Conservation (phyloP, 768 basidiomycete species). For the Cystobasidium onofrii region DNA sequence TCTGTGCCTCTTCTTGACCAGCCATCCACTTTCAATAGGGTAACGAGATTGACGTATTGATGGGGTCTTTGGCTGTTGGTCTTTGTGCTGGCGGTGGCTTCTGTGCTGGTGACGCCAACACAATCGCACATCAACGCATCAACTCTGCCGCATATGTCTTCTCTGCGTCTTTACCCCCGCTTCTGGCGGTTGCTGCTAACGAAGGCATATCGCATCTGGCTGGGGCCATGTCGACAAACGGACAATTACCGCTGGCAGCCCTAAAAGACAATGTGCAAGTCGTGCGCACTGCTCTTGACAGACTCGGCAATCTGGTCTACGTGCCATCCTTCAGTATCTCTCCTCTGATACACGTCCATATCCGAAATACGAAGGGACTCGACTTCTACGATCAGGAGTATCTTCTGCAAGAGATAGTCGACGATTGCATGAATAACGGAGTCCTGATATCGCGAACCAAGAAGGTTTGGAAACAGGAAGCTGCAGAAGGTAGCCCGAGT, state of each 20-base stretch:
- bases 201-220: constrained; percentile 74
- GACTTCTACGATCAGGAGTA: constrained; percentile 58
- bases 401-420: constrained; percentile 82
- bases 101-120: constrained; percentile 75
- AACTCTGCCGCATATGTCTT: constrained; percentile 93
- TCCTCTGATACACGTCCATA: constrained; percentile 75
- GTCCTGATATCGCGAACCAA: constrained; percentile 79
- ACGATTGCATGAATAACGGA: constrained; percentile 69
- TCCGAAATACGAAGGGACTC: constrained; percentile 51
- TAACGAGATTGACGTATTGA: constrained; percentile 83
- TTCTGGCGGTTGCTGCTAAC: constrained; percentile 78
- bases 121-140: constrained; percentile 91
- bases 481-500: constrained; percentile 68
- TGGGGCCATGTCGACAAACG: constrained; percentile 32
- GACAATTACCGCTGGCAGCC: constrained; percentile 52
- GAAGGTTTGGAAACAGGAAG: constrained; percentile 60
- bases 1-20: too few relatives aligned
- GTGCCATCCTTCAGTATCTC: constrained; percentile 79
- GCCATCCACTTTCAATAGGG: constrained; percentile 51
- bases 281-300: constrained; percentile 72
- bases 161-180: constrained; percentile 85
- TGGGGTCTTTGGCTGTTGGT: constrained; percentile 78
- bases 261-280: constrained; percentile 73
- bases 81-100: constrained; percentile 83
- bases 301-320: constrained; percentile 64